Percentiles rank a stretch among this genome's conserved stretches.
These are phyloP conservation scores for Platanthera guangdongensis DNA, from an alignment of 106 monocot genomes.

Conservation along the genomic window DNA sequence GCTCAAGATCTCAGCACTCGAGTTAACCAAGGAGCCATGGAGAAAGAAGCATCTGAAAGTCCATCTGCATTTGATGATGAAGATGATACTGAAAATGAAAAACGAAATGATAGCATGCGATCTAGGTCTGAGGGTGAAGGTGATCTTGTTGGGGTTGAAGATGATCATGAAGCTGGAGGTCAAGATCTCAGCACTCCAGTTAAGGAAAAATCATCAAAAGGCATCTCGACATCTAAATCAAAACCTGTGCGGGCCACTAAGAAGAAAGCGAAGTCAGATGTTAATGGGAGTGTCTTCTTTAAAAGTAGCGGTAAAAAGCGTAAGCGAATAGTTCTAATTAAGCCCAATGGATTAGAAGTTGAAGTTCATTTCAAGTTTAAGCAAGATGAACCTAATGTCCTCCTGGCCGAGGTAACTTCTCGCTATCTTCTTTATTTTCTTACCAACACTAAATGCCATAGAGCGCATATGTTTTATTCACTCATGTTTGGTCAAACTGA, in stretches of 20 bases:
- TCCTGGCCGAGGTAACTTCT: constrained; percentile 70
- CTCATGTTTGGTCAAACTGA: no score
- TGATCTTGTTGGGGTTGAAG: constrained; percentile 22
- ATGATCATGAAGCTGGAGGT: constrained; percentile 28
- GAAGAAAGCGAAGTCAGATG: constrained; percentile 8
- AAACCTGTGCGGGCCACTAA: background rate
- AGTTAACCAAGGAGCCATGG: background rate
- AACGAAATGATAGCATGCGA: constrained; percentile 21
- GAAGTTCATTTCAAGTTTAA: constrained; percentile 45
- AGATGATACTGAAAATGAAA: constrained; percentile 34
- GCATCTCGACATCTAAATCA: constrained; percentile 14
- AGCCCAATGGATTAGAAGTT: constrained; percentile 39
- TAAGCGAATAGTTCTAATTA: constrained; percentile 20
- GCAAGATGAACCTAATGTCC: constrained; percentile 43
- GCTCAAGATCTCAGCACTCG: constrained; percentile 5
- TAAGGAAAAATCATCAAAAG: constrained; percentile 10
- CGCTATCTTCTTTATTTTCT: background rate
- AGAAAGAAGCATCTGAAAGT: constrained; percentile 18
- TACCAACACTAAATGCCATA: no score
- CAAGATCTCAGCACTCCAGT: background rate
- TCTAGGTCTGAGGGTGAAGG: constrained; percentile 26
- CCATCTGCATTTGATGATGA: constrained; percentile 40
- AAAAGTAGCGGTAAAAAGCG: constrained; percentile 20
- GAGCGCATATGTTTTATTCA: no score
- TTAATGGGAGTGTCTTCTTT: background rate